Conservation (phyloP, 2,329 filamentous ascomycete species). For the Ceratocystiopsis brevicomis region DNA sequence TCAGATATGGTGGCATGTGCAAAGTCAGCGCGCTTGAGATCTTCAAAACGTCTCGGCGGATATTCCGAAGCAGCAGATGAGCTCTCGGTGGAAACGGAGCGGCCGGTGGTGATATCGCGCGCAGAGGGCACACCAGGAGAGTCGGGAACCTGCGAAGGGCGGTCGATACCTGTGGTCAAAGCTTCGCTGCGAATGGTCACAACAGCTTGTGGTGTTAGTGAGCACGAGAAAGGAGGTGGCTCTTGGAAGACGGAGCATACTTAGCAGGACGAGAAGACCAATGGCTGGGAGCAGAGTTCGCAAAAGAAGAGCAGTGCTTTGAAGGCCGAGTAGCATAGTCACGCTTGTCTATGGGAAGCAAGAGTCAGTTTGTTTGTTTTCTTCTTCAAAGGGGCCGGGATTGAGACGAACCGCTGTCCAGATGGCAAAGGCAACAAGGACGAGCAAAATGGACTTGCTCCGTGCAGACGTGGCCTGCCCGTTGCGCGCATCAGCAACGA, state of each 20-base stretch:
- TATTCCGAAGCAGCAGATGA: slow-evolving; percentile 16
- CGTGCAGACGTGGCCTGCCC: slow-evolving; percentile 13
- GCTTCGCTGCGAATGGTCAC: slow-evolving; percentile 18
- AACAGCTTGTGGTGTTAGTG: not conserved
- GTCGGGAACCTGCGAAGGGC: slow-evolving; percentile 17
- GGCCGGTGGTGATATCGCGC: slow-evolving; percentile 18
- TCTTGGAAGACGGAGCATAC: slow-evolving; percentile 17
- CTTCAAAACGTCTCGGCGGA: slow-evolving; percentile 28
- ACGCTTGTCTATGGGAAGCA: slow-evolving; percentile 26
- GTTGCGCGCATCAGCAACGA: slow-evolving; percentile 16
- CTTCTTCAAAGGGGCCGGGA: too few relatives aligned
- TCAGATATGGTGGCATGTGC: slow-evolving; percentile 15
- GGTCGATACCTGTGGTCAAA: slow-evolving; percentile 14
- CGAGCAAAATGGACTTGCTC: slow-evolving; percentile 23
- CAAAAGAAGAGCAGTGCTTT: slow-evolving; percentile 21
- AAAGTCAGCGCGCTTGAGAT: slow-evolving; percentile 25
- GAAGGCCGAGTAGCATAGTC: slow-evolving; percentile 29
- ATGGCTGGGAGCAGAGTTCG: slow-evolving; percentile 31
- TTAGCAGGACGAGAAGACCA: slow-evolving; percentile 29
- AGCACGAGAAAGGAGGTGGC: not conserved
- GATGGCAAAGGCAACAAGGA: slow-evolving; percentile 25
- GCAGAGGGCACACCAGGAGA: slow-evolving; percentile 15
- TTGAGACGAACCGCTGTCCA: slow-evolving; percentile 28
- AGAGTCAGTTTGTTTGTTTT: not conserved
- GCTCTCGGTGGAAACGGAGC: slow-evolving; percentile 23